A percentile compares a stretch with the other conserved stretches of the same genome.
These are phyloP conservation scores for Inosperma sp. DNA, from an alignment of 768 basidiomycete species.

Conservation along the genomic window DNA sequence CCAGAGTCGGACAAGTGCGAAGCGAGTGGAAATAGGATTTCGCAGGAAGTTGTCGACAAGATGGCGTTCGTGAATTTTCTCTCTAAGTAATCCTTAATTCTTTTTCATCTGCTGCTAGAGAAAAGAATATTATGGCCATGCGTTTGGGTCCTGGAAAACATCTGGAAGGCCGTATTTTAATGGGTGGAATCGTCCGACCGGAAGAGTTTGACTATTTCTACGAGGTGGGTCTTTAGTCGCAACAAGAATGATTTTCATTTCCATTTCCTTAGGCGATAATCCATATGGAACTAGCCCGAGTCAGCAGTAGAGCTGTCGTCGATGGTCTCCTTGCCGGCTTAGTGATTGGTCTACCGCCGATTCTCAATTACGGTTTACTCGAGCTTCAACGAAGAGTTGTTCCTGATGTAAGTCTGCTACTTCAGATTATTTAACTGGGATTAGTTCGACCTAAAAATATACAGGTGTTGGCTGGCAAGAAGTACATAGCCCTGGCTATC, in stretches of 20 bases:
- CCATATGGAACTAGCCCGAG: constrained; percentile 76
- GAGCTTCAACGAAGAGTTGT: constrained; percentile 68
- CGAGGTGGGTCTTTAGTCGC: constrained; percentile 41
- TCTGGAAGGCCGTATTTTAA: constrained; percentile 68
- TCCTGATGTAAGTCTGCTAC: constrained; percentile 49
- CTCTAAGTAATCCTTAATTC: not conserved
- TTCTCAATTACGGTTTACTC: constrained; percentile 82
- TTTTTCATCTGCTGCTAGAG: not conserved
- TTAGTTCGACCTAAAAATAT: not conserved
- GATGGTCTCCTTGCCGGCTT: constrained; percentile 80
- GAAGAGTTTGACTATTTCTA: constrained; percentile 96
- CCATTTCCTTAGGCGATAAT: constrained; percentile 54
- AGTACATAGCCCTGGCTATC: constrained; percentile 86
- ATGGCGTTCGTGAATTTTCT: constrained; percentile 74
- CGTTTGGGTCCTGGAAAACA: constrained; percentile 88
- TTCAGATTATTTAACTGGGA: not conserved
- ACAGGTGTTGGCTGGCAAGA: constrained; percentile 60
- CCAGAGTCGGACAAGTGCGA: constrained; percentile 78
- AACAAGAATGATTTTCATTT: not conserved
- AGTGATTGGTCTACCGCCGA: constrained; percentile 86
- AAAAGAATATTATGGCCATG: constrained; percentile 70
- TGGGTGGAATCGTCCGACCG: constrained; percentile 70
- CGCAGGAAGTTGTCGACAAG: constrained; percentile 79
- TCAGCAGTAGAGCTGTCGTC: constrained; percentile 81
- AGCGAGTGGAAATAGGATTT: constrained; percentile 81